Evolutionary conservation across 805 yeast genomes (phyloP), one percentile per base, ranked within the genome.

Genomic region (Saturnispora ahearnii): DNA sequence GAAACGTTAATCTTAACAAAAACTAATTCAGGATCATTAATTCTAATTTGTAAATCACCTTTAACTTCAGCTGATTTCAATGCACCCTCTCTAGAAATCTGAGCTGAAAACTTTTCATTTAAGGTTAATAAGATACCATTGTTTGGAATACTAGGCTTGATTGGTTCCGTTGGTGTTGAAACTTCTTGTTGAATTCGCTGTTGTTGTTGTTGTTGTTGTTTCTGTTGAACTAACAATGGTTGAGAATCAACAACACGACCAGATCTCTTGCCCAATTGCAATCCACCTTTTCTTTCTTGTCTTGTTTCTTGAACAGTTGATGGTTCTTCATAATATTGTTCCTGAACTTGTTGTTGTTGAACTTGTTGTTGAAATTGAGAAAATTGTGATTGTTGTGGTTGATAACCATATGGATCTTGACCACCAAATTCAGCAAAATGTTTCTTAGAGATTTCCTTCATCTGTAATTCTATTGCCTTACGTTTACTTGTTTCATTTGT

Each of bases 401-500:
- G 56, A 5, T 38, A 22, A 15, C 21, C 37, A 31, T 26, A 44
- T 26, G 18, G 32, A 31, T 43, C 45, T 15, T 24, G 34, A 3
- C 34, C 43, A 24, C 46, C 51, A 24, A 43, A 48, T 37, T 46
- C 49, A 29, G 47, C 47, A 69, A 80, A 71, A 60, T 78, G 79
- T 63, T 78, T 74, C 56, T 76, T 77, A 48, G 82, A 82, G 73
- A 79, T 75, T 64, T 85, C 93, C 61, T 78, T 83, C 65, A 87
- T 76, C 65, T 88, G 95, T 54, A 86, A 83, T 62, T 86, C 95
- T 66, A 85, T 87, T 46, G 98, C 97, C 65, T 87, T 82, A 69
- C 95, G 85, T 71, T 91, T 91, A 69, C 98, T 84, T 69, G 91
- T 96, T 70, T 93, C 99, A 49, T 87, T 82, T 38, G 99, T 99